Evolutionary conservation across 305 asterid species (phyloP).

Genomic region (Ilex paraguariensis): DNA sequence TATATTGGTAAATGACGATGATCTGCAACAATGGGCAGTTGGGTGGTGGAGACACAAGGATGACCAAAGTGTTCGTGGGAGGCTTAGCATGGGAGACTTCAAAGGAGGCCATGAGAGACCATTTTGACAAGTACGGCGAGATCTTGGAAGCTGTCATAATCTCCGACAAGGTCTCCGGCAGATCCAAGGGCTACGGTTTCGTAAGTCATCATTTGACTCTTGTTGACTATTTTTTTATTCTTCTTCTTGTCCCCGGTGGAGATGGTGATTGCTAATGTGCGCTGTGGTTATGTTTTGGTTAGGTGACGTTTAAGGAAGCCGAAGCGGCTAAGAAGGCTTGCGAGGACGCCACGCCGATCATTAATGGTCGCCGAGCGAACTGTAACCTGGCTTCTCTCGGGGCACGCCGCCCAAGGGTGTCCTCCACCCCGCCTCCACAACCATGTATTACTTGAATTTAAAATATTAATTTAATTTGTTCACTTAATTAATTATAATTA

Average conservation of each 20-base stretch:
- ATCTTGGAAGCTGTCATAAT: conserved; percentile 93
- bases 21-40: conserved; percentile 21
- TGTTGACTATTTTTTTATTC: too few species aligned
- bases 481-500: too few species aligned
- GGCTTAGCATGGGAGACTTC: conserved; percentile 98
- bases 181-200: conserved; percentile 98
- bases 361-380: conserved; percentile 95
- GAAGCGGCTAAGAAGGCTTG: conserved; percentile 91
- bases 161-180: conserved; percentile 83
- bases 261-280: background rate
- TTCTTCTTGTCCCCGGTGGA: background rate
- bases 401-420: conserved; percentile 60
- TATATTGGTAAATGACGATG: conserved; percentile 30
- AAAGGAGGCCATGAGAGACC: conserved; percentile 66
- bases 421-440: conserved; percentile 50
- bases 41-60: conserved; percentile 48
- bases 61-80: conserved; percentile 91
- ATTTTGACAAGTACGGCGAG: conserved; percentile 74
- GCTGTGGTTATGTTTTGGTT: background rate
- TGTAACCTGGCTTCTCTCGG: conserved; percentile 95
- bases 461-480: too few species aligned
- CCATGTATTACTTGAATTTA: background rate
- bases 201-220: conserved; percentile 31
- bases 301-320: conserved; percentile 86
- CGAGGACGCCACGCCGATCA: conserved; percentile 72